Conservation (phyloP, 2,329 filamentous ascomycete genomes). For the Colletotrichum plurivorum region DNA sequence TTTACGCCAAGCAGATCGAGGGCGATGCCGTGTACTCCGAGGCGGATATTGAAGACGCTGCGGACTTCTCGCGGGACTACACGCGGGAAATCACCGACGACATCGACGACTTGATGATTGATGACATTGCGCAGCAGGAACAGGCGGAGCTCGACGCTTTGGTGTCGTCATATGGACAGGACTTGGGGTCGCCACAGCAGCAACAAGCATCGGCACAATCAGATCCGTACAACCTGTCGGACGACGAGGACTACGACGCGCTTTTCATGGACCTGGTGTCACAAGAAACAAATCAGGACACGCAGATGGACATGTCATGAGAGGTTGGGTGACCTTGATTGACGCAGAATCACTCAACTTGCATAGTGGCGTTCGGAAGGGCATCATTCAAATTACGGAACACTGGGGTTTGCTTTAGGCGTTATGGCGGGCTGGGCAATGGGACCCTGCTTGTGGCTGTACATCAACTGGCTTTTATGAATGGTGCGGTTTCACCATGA, state of each 20-base stretch:
- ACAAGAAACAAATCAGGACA: conserved; percentile 53
- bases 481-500: conserved; percentile 11
- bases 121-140: conserved; percentile 65
- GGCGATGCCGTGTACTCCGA: conserved; percentile 60
- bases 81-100: conserved; percentile 43
- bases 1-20: conserved; percentile 55
- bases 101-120: conserved; percentile 66
- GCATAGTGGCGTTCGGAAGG: conserved; percentile 20
- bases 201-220: conserved; percentile 46
- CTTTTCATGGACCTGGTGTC: conserved; percentile 76
- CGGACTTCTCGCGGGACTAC: conserved; percentile 51
- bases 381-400: background rate
- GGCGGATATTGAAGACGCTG: conserved; percentile 66
- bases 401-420: conserved; percentile 5
- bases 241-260: conserved; percentile 74
- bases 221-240: conserved; percentile 52
- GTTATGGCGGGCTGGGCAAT: background rate
- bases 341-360: conserved; percentile 1
- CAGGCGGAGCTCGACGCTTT: conserved; percentile 71
- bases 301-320: conserved; percentile 64
- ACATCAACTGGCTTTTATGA: conserved; percentile 9
- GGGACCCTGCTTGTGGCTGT: conserved; percentile 1
- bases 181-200: conserved; percentile 16
- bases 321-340: background rate
- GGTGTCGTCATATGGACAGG: conserved; percentile 62